A percentile compares a stretch with the other conserved stretches of the same genome.
Conservation (phyloP, 805 yeast species). For the Metschnikowia bowlesiae region DNA sequence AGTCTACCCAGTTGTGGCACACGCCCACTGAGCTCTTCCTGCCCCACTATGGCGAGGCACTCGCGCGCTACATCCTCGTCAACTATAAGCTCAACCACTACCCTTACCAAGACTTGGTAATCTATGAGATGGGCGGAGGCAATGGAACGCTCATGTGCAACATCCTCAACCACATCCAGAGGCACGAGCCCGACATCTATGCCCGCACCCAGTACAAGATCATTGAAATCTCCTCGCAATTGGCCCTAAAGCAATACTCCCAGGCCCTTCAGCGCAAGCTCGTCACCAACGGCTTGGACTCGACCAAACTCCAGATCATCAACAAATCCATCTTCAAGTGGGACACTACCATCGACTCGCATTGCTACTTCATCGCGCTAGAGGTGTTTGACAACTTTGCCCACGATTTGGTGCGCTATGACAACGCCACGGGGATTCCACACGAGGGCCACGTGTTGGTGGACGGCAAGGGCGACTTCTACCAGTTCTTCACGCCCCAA, state of each 20-base stretch:
- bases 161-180: slow-evolving; percentile 59
- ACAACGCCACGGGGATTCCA: slow-evolving; percentile 60
- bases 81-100: slow-evolving; percentile 64
- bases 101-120: slow-evolving; percentile 66
- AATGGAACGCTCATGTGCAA: slow-evolving; percentile 82
- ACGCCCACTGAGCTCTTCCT: slow-evolving; percentile 84
- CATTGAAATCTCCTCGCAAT: slow-evolving; percentile 63
- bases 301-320: slow-evolving; percentile 55
- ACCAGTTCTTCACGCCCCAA: slow-evolving; percentile 63
- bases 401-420: slow-evolving; percentile 78
- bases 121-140: slow-evolving; percentile 89
- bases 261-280: slow-evolving; percentile 33
- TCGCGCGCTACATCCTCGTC: slow-evolving; percentile 73
- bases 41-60: slow-evolving; percentile 80
- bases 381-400: slow-evolving; percentile 84
- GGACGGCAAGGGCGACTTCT: slow-evolving; percentile 70
- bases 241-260: slow-evolving; percentile 53
- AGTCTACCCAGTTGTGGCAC: slow-evolving; percentile 74
- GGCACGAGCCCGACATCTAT: slow-evolving; percentile 70
- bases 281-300: slow-evolving; percentile 43
- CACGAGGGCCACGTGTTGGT: slow-evolving; percentile 74
- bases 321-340: slow-evolving; percentile 76
- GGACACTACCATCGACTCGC: slow-evolving; percentile 54
- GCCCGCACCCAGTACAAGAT: slow-evolving; percentile 61
- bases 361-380: slow-evolving; percentile 72